phyloP scores from a whole-genome alignment of 306 rosid genomes.

The Vigna trinervia region DNA sequence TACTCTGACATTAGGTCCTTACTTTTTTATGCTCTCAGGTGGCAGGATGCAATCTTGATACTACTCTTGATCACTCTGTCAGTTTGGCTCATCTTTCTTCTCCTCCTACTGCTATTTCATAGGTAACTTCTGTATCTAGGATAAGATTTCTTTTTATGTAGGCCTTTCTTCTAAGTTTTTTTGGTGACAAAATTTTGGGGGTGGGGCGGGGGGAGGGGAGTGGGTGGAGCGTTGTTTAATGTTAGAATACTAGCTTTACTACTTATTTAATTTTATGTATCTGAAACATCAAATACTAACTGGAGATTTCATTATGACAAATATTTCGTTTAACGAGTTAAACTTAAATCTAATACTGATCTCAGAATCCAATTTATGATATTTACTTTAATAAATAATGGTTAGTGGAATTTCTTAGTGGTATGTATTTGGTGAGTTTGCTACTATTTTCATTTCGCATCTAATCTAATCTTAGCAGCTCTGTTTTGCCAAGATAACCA shows the following conservation, averaged over 20 bases:
- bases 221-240: not conserved
- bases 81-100: constrained; percentile 68
- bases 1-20: constrained; percentile 38
- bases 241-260: not conserved
- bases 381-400: constrained; percentile 7
- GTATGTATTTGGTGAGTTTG: constrained; percentile 25
- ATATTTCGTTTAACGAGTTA: constrained; percentile 5
- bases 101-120: constrained; percentile 82
- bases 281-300: constrained; percentile 3
- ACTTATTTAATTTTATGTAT: not conserved
- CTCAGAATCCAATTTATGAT: constrained; percentile 29
- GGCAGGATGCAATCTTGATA: constrained; percentile 86
- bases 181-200: not conserved
- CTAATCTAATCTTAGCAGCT: constrained; percentile 19
- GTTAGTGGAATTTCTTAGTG: not conserved
- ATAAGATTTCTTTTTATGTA: constrained; percentile 37
- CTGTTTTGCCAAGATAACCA: constrained; percentile 28
- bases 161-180: constrained; percentile 25
- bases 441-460: constrained; percentile 12
- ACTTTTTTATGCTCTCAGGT: constrained; percentile 69
- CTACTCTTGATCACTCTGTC: constrained; percentile 68
- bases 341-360: constrained; percentile 11
- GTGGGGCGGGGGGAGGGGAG: not conserved
- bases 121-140: constrained; percentile 62
- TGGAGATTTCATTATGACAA: constrained; percentile 30